phyloP scores from a whole-genome alignment of 2,329 filamentous ascomycete genomes.

The Aspergillus versicolor region DNA sequence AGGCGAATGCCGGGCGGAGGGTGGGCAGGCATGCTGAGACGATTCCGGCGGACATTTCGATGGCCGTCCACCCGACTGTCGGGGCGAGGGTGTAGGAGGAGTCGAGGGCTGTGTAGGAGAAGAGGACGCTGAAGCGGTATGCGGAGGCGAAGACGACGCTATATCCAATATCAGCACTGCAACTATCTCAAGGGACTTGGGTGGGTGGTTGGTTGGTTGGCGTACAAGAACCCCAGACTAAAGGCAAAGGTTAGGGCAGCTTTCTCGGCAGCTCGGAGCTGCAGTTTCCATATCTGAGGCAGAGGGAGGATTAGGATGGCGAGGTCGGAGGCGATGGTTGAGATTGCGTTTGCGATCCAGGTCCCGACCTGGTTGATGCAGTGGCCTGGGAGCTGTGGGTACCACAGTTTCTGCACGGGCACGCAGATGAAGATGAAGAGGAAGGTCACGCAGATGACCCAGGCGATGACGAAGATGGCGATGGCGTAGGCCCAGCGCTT shows the following conservation, averaged over 20 bases:
- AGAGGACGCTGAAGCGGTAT: constrained; percentile 28
- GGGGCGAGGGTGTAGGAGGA: constrained; percentile 28
- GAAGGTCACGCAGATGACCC: constrained; percentile 30
- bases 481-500: constrained; percentile 29
- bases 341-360: constrained; percentile 26
- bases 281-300: constrained; percentile 29
- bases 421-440: constrained; percentile 31
- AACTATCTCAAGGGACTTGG: neutral
- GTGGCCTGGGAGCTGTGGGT: constrained; percentile 23
- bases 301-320: constrained; percentile 26
- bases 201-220: neutral
- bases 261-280: constrained; percentile 23
- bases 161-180: neutral
- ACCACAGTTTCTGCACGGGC: constrained; percentile 30
- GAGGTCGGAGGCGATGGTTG: constrained; percentile 27
- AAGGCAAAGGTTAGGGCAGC: constrained; percentile 23
- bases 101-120: constrained; percentile 18
- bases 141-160: constrained; percentile 29
- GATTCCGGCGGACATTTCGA: constrained; percentile 27
- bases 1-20: constrained; percentile 24
- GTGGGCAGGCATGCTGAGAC: constrained; percentile 29
- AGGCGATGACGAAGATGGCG: constrained; percentile 24
- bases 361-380: constrained; percentile 30
- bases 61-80: constrained; percentile 29
- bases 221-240: constrained; percentile 26